Evolutionary conservation across 2,329 filamentous ascomycete genomes (phyloP).

Genomic region (Davidsoniella eucalypti): DNA sequence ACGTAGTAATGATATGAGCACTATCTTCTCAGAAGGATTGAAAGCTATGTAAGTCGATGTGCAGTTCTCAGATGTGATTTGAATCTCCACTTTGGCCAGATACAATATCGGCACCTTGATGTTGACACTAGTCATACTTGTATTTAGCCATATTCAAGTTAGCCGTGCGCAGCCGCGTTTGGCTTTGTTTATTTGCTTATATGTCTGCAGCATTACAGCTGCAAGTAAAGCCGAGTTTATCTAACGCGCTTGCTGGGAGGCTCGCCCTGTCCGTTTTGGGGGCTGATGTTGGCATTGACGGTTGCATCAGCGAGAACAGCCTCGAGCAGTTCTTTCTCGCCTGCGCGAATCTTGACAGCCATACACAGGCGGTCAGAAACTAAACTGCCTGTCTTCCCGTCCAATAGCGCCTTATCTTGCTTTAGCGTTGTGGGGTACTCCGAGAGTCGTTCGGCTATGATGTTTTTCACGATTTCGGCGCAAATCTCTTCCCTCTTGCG

Average conservation of each 20-base stretch:
- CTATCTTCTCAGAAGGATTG: too few species aligned
- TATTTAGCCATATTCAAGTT: too few species aligned
- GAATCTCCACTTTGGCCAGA: too few species aligned
- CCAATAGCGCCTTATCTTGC: conserved; percentile 25
- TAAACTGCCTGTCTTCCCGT: conserved; percentile 19
- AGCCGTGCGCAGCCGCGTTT: too few species aligned
- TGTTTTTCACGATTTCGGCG: conserved; percentile 23
- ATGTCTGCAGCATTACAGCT: too few species aligned
- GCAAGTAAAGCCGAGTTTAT: neutral
- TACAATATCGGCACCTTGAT: too few species aligned
- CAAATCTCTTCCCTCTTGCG: conserved; percentile 31
- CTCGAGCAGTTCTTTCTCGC: conserved; percentile 52
- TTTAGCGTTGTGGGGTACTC: conserved; percentile 27
- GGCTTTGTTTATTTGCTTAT: too few species aligned
- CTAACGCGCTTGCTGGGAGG: neutral
- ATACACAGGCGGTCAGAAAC: conserved; percentile 24
- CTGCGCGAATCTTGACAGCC: conserved; percentile 51
- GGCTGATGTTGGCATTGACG: neutral
- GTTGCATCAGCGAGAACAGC: conserved; percentile 27
- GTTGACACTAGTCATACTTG: too few species aligned
- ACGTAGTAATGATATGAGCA: too few species aligned
- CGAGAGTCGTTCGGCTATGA: conserved; percentile 23
- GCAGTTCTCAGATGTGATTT: too few species aligned
- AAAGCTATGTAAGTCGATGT: too few species aligned
- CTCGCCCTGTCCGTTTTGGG: neutral